Conservation (phyloP, 768 basidiomycete species). For the Mycena rebaudengoi region DNA sequence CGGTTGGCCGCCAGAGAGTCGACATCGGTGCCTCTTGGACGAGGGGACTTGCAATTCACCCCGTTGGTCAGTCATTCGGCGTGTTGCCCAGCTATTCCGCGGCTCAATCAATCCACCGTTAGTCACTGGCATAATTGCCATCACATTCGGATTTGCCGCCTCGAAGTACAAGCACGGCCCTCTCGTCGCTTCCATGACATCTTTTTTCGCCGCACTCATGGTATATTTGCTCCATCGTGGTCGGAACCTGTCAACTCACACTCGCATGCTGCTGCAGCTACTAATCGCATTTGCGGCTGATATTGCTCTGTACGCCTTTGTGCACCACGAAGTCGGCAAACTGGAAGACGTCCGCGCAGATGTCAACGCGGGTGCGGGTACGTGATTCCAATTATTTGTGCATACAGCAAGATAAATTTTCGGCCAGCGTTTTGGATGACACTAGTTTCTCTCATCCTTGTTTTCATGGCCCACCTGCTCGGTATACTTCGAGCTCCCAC, state of each 20-base stretch:
- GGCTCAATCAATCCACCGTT: neutral
- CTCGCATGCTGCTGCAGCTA: neutral
- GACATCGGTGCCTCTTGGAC: slow-evolving; percentile 26
- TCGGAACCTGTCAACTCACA: neutral
- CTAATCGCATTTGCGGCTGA: slow-evolving; percentile 29
- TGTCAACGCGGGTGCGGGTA: slow-evolving; percentile 18
- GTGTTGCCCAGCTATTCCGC: neutral
- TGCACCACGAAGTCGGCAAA: slow-evolving; percentile 24
- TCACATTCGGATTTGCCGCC: slow-evolving; percentile 26
- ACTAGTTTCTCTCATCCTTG: slow-evolving; percentile 22
- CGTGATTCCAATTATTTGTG: neutral
- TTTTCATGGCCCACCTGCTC: slow-evolving; percentile 17
- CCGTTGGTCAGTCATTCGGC: slow-evolving; percentile 21
- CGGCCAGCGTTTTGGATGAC: slow-evolving; percentile 29
- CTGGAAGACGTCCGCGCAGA: neutral
- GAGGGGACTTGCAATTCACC: slow-evolving; percentile 30
- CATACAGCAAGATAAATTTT: neutral
- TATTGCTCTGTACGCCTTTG: slow-evolving; percentile 22
- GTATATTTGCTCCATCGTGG: neutral
- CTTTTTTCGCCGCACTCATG: slow-evolving; percentile 22
- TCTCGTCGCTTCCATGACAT: slow-evolving; percentile 14
- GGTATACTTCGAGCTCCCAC: slow-evolving; percentile 22
- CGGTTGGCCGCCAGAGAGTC: neutral
- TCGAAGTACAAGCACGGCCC: slow-evolving; percentile 16
- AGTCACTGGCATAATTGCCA: slow-evolving; percentile 22